A percentile compares a stretch with the other conserved stretches of the same genome.
Conservation (phyloP, 768 basidiomycete genomes). For the Macrocybe gigantea region DNA sequence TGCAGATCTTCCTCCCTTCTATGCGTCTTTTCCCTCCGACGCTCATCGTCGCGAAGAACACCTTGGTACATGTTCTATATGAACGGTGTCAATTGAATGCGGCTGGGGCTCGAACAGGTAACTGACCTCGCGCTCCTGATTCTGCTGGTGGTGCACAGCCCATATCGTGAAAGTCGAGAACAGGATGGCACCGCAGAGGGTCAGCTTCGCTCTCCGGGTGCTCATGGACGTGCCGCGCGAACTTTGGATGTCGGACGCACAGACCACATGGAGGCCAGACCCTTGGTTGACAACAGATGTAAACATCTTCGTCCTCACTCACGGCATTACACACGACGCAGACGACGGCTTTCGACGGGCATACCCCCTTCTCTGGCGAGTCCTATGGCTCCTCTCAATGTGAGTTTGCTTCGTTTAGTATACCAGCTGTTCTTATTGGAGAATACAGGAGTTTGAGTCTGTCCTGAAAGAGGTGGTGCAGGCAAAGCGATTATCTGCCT, state of each 20-base stretch:
- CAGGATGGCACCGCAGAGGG: conserved; percentile 60
- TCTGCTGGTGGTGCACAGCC: conserved; percentile 86
- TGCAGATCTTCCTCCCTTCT: conserved; percentile 59
- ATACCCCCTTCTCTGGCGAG: conserved; percentile 9
- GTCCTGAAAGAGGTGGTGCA: conserved; percentile 77
- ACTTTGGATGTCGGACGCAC: conserved; percentile 25
- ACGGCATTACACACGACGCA: conserved; percentile 8
- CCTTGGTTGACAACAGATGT: conserved; percentile 11
- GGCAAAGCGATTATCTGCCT: conserved; percentile 80
- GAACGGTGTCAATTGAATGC: background rate
- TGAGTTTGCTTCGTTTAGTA: conserved; percentile 14
- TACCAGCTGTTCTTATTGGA: conserved; percentile 4
- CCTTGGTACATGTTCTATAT: conserved; percentile 85
- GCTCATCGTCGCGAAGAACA: conserved; percentile 83
- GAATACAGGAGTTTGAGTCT: conserved; percentile 68
- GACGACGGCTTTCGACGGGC: conserved; percentile 4
- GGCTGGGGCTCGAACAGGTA: background rate
- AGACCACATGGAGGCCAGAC: conserved; percentile 10
- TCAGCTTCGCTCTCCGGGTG: conserved; percentile 64
- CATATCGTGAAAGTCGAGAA: conserved; percentile 71
- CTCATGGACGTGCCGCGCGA: conserved; percentile 33
- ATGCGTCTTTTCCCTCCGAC: conserved; percentile 64
- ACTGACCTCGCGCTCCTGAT: conserved; percentile 73
- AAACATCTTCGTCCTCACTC: conserved; percentile 26
- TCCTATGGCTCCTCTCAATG: conserved; percentile 38